Evolutionary conservation across 306 rosid species (phyloP), one percentile per base, ranked within the genome.

Genomic region (Pterocarpus santalinus): DNA sequence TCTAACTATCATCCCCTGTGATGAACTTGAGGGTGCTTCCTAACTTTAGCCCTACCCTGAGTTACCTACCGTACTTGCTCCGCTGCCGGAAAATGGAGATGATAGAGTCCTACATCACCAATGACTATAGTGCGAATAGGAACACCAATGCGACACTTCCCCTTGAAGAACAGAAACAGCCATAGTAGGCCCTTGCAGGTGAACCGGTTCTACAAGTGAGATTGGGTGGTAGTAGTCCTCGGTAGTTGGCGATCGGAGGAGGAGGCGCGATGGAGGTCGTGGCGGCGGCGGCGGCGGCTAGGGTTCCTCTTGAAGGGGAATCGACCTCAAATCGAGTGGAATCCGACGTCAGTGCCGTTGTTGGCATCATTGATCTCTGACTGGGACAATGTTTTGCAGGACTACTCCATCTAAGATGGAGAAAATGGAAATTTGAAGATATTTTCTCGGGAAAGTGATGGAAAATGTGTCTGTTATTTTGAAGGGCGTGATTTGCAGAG

Each of bases 71-170:
- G 60, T 77, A 76, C 49, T 90, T 90, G 53, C 85, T 57, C 9
- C 91, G 80, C 39, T 80, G 90, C 43, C 94, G 77, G 78, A 92
- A 89, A 38, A 87, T 92, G 44, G 88, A 85, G 7, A 88, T 86
- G 78, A 92, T 92, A 49, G 97, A 93, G 88, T 88, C 93, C 89
- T 91, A 98, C 94, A 93, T 66, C 79, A 93, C 88, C 88, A 95
- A 77, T 65, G 97, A 89, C 11, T 94, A 97, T 66, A 86, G 33
- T 0, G 92, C 93, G 47, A 89, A 95, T 7, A 89, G 77, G 71
- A 93, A 90, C 6, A 93, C 87, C 10, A 88, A 92, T 16, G 81
- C 84, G 69, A 93, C 75, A 85, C 83, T 90, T 92, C 9, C 91
- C 91, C 56, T 84, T 93, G 28, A 83, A 58, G 77, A 78, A 85